Conservation (phyloP, 305 asterid genomes). For the Andrographis paniculata region DNA sequence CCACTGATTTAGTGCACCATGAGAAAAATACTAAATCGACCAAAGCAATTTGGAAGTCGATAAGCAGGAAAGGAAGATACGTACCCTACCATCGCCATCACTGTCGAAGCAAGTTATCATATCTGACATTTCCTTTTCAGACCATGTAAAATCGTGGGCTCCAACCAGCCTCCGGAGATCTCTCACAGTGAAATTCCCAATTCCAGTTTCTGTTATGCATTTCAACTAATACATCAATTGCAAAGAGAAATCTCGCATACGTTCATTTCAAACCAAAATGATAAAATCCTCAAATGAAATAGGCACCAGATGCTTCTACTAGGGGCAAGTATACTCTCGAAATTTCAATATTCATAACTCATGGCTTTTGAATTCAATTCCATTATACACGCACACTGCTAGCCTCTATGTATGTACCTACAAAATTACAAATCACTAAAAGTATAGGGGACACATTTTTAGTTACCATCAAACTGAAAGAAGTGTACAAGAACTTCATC, state of each 20-base stretch:
- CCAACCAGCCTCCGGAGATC: constrained; percentile 58
- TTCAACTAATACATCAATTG: no score
- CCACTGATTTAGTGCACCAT: neutral
- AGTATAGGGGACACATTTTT: constrained; percentile 13
- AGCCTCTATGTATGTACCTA: neutral
- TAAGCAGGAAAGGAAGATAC: constrained; percentile 9
- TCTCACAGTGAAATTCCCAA: constrained; percentile 46
- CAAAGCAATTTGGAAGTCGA: neutral
- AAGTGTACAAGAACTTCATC: constrained; percentile 82
- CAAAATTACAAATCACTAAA: neutral
- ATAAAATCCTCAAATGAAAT: no score
- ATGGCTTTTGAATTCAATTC: neutral
- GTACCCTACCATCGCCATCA: constrained; percentile 81
- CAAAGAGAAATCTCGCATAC: no score
- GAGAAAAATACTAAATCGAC: neutral
- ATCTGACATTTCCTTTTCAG: constrained; percentile 64
- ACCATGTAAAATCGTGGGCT: constrained; percentile 85
- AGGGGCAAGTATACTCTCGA: no score
- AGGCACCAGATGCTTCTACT: no score
- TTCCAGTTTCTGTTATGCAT: constrained; percentile 56
- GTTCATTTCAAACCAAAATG: no score
- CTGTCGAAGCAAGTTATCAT: constrained; percentile 68
- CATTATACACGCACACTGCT: neutral
- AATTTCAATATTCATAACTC: no score
- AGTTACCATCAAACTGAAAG: constrained; percentile 87